phyloP scores from a whole-genome alignment of 2,329 filamentous ascomycete genomes.

The Thelonectria rubi region DNA sequence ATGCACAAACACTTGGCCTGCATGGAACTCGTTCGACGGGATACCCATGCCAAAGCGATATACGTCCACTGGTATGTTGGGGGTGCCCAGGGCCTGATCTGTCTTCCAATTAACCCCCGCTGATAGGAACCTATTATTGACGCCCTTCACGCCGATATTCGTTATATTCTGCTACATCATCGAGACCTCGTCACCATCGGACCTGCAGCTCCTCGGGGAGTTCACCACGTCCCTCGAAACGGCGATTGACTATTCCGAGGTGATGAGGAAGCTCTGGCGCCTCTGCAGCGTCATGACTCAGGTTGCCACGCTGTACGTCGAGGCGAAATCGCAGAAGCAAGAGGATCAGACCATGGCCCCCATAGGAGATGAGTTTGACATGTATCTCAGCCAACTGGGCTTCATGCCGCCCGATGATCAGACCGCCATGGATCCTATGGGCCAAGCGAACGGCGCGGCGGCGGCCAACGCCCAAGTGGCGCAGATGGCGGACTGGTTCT shows the following conservation, averaged over 20 bases:
- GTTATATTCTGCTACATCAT: constrained; percentile 67
- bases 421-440: constrained; percentile 31
- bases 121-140: constrained; percentile 61
- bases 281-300: constrained; percentile 69
- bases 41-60: constrained; percentile 53
- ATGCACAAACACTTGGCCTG: constrained; percentile 57
- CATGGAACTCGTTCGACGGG: constrained; percentile 54
- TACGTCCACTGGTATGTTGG: constrained; percentile 61
- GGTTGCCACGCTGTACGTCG: constrained; percentile 69
- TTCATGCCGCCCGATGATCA: constrained; percentile 59
- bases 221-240: constrained; percentile 66
- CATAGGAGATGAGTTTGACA: constrained; percentile 69
- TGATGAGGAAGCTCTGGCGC: constrained; percentile 67
- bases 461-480: constrained; percentile 47
- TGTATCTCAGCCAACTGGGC: constrained; percentile 71
- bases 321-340: constrained; percentile 63
- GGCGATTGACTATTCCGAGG: constrained; percentile 62
- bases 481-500: constrained; percentile 72
- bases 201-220: constrained; percentile 63
- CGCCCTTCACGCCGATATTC: constrained; percentile 68
- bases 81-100: background rate
- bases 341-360: constrained; percentile 57
- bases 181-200: constrained; percentile 61
- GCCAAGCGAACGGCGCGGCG: constrained; percentile 32
- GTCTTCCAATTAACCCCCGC: constrained; percentile 19